phyloP scores from a whole-genome alignment of 2,329 filamentous ascomycete species.

The Rhinocladiella mackenziei region DNA sequence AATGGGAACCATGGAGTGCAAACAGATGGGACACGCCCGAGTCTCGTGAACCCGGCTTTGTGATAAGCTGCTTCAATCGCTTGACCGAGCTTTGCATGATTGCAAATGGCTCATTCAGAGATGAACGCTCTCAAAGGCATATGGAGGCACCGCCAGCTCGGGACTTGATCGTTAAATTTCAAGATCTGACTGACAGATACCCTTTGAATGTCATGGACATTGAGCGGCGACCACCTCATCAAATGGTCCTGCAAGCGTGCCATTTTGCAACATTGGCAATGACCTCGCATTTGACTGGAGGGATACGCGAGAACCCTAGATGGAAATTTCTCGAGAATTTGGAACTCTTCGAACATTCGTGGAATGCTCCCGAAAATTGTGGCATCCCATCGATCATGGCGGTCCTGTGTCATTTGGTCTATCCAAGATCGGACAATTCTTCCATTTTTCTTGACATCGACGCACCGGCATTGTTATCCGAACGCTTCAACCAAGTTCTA shows the following conservation, averaged over 20 bases:
- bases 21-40: conserved; percentile 33
- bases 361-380: conserved; percentile 11
- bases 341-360: conserved; percentile 11
- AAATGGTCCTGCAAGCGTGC: conserved; percentile 19
- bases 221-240: conserved; percentile 17
- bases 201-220: conserved; percentile 11
- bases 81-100: conserved; percentile 39
- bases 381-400: conserved; percentile 17
- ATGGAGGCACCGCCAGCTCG: neutral
- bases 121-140: neutral
- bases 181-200: conserved; percentile 10
- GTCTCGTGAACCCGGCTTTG: conserved; percentile 40
- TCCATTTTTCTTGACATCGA: no score
- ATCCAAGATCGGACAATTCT: neutral
- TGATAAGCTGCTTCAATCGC: conserved; percentile 52
- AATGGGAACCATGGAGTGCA: conserved; percentile 69
- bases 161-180: neutral
- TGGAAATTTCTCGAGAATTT: conserved; percentile 11
- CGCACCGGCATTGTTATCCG: neutral
- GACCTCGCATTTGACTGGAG: neutral
- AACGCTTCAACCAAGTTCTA: neutral
- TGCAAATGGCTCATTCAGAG: conserved; percentile 13
- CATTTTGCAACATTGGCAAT: conserved; percentile 11
- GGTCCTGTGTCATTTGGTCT: conserved; percentile 5
- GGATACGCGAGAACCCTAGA: neutral